phyloP scores from a whole-genome alignment of 139 green algal genomes.

The Chloropicon primus region DNA sequence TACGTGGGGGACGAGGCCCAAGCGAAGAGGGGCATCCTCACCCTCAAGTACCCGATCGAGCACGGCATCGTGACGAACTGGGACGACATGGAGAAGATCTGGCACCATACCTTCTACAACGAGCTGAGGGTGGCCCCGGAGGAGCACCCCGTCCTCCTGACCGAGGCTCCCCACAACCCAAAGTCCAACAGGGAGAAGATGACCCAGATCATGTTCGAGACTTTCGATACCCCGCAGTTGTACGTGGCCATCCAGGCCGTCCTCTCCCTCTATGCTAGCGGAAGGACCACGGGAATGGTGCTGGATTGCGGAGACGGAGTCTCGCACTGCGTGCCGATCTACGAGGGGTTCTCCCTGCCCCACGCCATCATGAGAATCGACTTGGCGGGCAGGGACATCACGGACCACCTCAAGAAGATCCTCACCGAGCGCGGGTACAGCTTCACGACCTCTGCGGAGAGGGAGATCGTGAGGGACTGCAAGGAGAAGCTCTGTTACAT shows the following conservation, averaged over 20 bases:
- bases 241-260: conserved; percentile 35
- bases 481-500: conserved; percentile 42
- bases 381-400: conserved; percentile 30
- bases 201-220: conserved; percentile 46
- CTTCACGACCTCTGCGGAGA: conserved; percentile 33
- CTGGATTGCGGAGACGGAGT: conserved; percentile 35
- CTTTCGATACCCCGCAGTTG: conserved; percentile 33
- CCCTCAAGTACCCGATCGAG: conserved; percentile 41
- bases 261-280: conserved; percentile 28
- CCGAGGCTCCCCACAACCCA: conserved; percentile 28
- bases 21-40: conserved; percentile 33
- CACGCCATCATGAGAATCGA: conserved; percentile 34
- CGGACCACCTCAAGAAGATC: conserved; percentile 27
- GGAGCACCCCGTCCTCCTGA: conserved; percentile 36
- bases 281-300: conserved; percentile 29
- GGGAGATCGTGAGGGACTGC: conserved; percentile 36
- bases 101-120: conserved; percentile 46
- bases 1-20: conserved; percentile 40
- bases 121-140: conserved; percentile 35
- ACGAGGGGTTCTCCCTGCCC: conserved; percentile 30
- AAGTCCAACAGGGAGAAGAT: conserved; percentile 39
- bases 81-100: conserved; percentile 46
- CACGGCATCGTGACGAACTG: conserved; percentile 42
- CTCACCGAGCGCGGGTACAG: conserved; percentile 32
- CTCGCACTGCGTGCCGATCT: conserved; percentile 35